Base-by-base conservation (phyloP, 805 yeast genomes). In the Starmerella sp. region DNA sequence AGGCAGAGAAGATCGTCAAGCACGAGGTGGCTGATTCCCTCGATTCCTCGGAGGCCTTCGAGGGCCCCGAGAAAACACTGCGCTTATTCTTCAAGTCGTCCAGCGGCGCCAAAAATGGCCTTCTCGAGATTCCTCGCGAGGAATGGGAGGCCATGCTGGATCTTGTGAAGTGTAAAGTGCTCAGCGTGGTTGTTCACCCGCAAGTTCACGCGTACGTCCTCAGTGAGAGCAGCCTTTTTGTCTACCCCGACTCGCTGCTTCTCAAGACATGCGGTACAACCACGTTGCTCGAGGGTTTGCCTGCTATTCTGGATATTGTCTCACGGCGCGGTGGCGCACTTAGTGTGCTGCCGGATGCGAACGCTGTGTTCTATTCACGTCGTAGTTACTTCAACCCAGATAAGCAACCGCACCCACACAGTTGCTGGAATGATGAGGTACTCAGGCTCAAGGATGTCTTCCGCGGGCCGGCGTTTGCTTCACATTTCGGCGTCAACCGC, bases 241-340 rank as follows among this genome's bases (percentile, higher is more conserved):
- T 93, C 31, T 91, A 83, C 67, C 82, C 86, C 17, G 90, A 89
- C 70, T 88, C 86, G 68, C 63, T 93, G 59, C 81, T 91, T 50
- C 75, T 91, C 66, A 91, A 91, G 69, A 91, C 98, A 5, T 91
- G 98, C 68, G 98, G 98, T 7, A 90, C 97, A 4, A 91, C 97
- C 1, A 88, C 96, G 1, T 84, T 96, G 1, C 75, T 91, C 55
- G 78, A 81, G 29, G 91, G 96, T 61, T 69, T 91, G 31, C 80
- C 79, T 31, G 76, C 78, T 51, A 70, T 91, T 51, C 78, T 86
- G 58, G 78, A 78, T 48, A 64, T 78, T 36, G 77, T 81, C 4
- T 62, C 67, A 15, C 57, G 66, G 5, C 72, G 73, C 54, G 5
- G 28, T n/a, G 32, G 31, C 2, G 10, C 37, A 1, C 47, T 52